Evolutionary conservation across 192 early-diverging fungal genomes (phyloP), one percentile per base, ranked within the genome.

Genomic region (Linnemannia schmuckeri): DNA sequence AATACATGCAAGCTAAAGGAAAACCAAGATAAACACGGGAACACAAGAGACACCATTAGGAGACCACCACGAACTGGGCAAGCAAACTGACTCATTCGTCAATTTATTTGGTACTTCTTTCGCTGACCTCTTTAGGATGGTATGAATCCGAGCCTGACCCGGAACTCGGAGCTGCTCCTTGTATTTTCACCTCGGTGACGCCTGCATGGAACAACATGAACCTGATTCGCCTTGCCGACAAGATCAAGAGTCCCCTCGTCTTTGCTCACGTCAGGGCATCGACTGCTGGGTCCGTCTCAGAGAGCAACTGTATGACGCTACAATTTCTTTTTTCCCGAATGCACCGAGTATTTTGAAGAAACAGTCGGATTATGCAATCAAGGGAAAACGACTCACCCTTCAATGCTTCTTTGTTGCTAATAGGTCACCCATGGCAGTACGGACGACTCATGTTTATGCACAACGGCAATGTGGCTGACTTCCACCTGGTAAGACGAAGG

Each of bases 391-490:
- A 30, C 27, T 44, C 30, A 77, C 46, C 22, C 54, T 30, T 22
- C 15, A 68, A 54, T 63, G 10, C 18, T 40, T 52, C 18, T 27
- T 27, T 69, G 30, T 37, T 37, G 10, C 17, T 40, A 4, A 47
- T 79, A 90, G 89, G 89, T 70, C 93, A 93, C 74, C 93, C 93
- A 61, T 93, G 92, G 91, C 77, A 90, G 88, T 95, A 89, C 81
- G 95, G 94, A 54, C 91, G 92, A 70, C 83, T 96, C 22, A 96
- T 96, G 95, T 96, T 94, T 90, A 95, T 95, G 95, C 95, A 96
- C 89, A 95, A 96, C 78, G 95, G 95, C 57, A 89, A 91, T 69
- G 92, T 96, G 77, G 92, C 89, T 70, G 89, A 92, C 22, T 96
- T 96, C 75, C 76, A 92, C 44, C 86, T 89, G 78, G 92, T 91